Evolutionary conservation across 768 basidiomycete species (phyloP), one percentile per base, ranked within the genome.

Genomic region (Kwoniella mangroviensis): DNA sequence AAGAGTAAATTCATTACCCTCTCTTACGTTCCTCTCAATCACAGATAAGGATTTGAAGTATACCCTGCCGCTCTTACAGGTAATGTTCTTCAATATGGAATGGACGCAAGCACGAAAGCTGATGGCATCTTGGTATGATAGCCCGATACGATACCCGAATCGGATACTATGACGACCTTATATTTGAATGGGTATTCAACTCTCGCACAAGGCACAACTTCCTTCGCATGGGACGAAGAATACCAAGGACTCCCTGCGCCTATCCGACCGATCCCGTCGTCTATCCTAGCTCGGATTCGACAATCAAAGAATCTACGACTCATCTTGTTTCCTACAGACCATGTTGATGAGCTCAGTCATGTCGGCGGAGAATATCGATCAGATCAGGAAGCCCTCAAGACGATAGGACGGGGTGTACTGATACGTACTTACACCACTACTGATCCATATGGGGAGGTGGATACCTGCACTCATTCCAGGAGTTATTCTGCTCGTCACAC

Each of bases 381-480:
- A 43, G 19, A 26, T 51, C 24, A 55, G 15, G 62, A 67, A 15
- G 26, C 9, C 15, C 24, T 63, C 9, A 19, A 17, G 28, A 68
- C 7, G 22, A 26, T 43, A 17, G 49, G 62, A 51, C 54, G 45
- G 22, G 58, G 19, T 12, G 52, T 72, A 19, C 63, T 70, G 26
- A 63, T 73, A 26, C 64, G 72, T 7, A 63, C 72, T 6, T 73
- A 73, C 49, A 45, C 19, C 21, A 26, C 21, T 40, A 42, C n/a
- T 55, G 40, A 43, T 13, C 40, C 6, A 28, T 40, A 49, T 49
- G 45, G 45, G 45, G 15, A 49, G 3, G 13, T 54, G 24, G 45
- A 67, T 28, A 21, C 28, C 4, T 70, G 67, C 53, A 66, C 52
- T 7, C 72, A 70, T 49, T 70, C 60, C 34, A 53, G 65, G 22